These are phyloP conservation scores for Calonectria pseudoreteaudii DNA, from an alignment of 2,329 filamentous ascomycete genomes.

Conservation along the genomic window DNA sequence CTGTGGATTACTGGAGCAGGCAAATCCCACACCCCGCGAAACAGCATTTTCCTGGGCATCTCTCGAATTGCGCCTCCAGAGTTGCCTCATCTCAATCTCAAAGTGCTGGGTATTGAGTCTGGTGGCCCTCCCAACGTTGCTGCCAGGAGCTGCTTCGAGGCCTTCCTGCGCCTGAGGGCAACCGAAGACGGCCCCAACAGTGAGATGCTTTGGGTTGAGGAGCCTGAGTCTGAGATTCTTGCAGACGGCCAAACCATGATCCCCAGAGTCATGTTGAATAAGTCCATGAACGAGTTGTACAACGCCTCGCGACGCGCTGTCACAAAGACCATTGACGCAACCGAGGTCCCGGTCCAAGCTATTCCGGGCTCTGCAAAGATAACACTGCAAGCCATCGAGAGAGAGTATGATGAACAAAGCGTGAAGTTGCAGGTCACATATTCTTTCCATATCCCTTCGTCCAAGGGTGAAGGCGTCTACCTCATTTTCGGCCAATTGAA, in stretches of 20 bases:
- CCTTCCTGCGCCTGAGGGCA: slow-evolving; percentile 10
- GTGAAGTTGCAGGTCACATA: slow-evolving; percentile 7
- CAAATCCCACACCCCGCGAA: slow-evolving; percentile 14
- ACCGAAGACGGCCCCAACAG: background rate
- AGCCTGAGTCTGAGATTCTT: slow-evolving; percentile 24
- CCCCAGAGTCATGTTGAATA: slow-evolving; percentile 21
- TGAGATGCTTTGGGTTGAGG: slow-evolving; percentile 22
- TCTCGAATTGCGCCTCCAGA: slow-evolving; percentile 12
- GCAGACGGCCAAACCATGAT: slow-evolving; percentile 21
- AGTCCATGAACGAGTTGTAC: slow-evolving; percentile 21
- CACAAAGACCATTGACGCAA: slow-evolving; percentile 11
- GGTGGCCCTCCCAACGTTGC: background rate
- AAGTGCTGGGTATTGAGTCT: slow-evolving; percentile 16
- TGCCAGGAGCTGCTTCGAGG: slow-evolving; percentile 8
- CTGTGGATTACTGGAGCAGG: slow-evolving; percentile 25
- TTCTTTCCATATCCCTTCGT: slow-evolving; percentile 7
- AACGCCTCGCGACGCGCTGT: slow-evolving; percentile 18
- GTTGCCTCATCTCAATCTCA: slow-evolving; percentile 20
- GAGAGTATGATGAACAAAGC: background rate
- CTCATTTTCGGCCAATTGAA: background rate
- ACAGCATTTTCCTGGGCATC: slow-evolving; percentile 24
- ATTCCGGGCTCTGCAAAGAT: slow-evolving; percentile 1
- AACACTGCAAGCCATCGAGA: slow-evolving; percentile 5
- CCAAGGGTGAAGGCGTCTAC: background rate
- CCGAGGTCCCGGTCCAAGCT: slow-evolving; percentile 3